Percentiles rank a stretch among this genome's conserved stretches.
These are phyloP conservation scores for Chloromonas sp. DNA, from an alignment of 163 green algal genomes.

Conservation along the genomic window DNA sequence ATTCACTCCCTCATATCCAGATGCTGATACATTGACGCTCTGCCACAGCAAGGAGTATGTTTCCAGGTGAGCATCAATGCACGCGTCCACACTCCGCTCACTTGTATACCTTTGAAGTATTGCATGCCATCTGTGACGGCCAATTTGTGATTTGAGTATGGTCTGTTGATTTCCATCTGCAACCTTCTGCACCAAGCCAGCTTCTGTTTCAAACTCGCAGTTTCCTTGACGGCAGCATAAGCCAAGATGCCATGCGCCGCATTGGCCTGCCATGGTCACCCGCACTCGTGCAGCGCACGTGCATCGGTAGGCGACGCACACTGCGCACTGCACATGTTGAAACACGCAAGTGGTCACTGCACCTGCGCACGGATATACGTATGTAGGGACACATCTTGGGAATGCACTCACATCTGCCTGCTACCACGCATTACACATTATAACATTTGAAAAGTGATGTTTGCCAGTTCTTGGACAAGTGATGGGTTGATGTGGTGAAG, in stretches of 20 bases:
- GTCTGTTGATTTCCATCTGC: not conserved
- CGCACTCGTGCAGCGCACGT: constrained; percentile 40
- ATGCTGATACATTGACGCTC: constrained; percentile 33
- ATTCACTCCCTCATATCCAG: constrained; percentile 29
- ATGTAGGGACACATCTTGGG: too few relatives aligned
- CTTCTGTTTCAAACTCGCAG: not conserved
- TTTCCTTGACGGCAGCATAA: constrained; percentile 42
- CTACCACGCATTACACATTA: too few relatives aligned
- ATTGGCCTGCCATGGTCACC: constrained; percentile 54
- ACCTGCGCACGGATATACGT: too few relatives aligned
- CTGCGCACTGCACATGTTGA: too few relatives aligned
- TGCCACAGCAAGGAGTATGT: constrained; percentile 23
- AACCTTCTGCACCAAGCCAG: too few relatives aligned
- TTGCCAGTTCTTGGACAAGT: too few relatives aligned
- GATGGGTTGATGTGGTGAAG: too few relatives aligned
- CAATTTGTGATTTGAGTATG: too few relatives aligned
- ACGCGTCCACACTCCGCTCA: not conserved
- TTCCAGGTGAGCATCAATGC: not conserved
- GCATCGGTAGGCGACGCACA: constrained; percentile 26
- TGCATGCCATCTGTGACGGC: not conserved
- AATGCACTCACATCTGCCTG: too few relatives aligned
- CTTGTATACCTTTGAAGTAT: not conserved
- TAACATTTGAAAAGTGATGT: too few relatives aligned
- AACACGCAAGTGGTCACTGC: too few relatives aligned
- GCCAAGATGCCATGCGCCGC: constrained; percentile 19